Evolutionary conservation across 2,329 filamentous ascomycete species (phyloP), one percentile per base, ranked within the genome.

Genomic region (Lasiodiplodia hormozganensis): DNA sequence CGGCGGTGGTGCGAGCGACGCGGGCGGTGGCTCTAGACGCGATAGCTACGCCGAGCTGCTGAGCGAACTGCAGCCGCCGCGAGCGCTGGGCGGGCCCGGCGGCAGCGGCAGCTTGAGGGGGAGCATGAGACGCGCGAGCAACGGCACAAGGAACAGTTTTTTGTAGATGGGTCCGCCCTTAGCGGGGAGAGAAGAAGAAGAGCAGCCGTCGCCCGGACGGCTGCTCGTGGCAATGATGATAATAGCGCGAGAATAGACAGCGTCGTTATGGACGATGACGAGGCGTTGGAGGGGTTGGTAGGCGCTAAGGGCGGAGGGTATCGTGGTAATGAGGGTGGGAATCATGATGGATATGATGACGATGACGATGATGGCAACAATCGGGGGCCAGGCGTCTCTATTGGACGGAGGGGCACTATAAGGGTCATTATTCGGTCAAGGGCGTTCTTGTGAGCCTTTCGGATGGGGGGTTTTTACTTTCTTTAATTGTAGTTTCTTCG

Each of bases 1-100:
- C 18, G 43, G 43, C 43, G 43, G 43, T 18, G 43, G 43, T 10
- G 31, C 31, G n/a, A 47, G 43, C 43, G 43, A 16, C 69, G 82
- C 84, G 64, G 77, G 76, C 0, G 77, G 77, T 10, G 82, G 82
- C 40, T 82, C 81, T 65, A 73, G 82, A 34, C 77, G 82, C 53
- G 82, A 79, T 4, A 82, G 80, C 62, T 68, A 68, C 38, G 67
- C 54, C 1, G 65, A 60, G 53, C 23, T 67, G 43, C 43, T 62
- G 57, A 56, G 57, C 47, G 66, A 62, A 49, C 28, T 68, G 57
- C 56, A 68, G 49, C 66, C 66, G 31, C 66, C 66, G n/a, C 36
- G 54, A 10, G 34, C 56, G 21, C 18, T 68, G 36, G 57, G 57
- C 14, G 57, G 34, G 2, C 36, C 28, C 18, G 67, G 67, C 10